Evolutionary conservation across 1,284 basidiomycete species (phyloP).

Genomic region (Heterobasidion parviporum): DNA sequence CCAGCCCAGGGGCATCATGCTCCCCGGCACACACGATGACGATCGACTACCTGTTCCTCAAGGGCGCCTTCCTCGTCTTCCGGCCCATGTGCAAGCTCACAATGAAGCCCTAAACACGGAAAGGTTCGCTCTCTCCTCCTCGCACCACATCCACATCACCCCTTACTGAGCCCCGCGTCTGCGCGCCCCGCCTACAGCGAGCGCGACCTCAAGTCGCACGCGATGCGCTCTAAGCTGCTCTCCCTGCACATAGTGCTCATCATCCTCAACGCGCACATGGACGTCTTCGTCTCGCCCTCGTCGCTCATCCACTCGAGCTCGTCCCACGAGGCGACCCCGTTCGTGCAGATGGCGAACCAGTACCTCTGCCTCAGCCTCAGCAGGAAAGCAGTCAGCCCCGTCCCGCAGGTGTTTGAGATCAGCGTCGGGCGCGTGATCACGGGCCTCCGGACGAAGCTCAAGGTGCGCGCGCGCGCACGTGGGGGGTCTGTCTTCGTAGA

Average conservation of each 20-base stretch:
- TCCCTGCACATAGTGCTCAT: slow-evolving; percentile 90
- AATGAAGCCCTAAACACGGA: slow-evolving; percentile 96
- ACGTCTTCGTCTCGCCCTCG: slow-evolving; percentile 77
- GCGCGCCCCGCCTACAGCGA: slow-evolving; percentile 45
- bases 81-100: slow-evolving; percentile 92
- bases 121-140: slow-evolving; percentile 47
- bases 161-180: neutral
- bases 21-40: slow-evolving; percentile 25
- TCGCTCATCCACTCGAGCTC: slow-evolving; percentile 87
- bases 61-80: slow-evolving; percentile 95
- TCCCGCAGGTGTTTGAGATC: slow-evolving; percentile 96
- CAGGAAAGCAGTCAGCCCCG: slow-evolving; percentile 92
- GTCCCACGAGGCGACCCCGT: slow-evolving; percentile 77
- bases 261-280: slow-evolving; percentile 88
- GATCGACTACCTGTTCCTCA: slow-evolving; percentile 81
- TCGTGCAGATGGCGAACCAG: slow-evolving; percentile 89
- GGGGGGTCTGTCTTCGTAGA: too few relatives aligned
- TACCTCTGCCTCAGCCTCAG: slow-evolving; percentile 92
- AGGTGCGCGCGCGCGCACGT: slow-evolving; percentile 38
- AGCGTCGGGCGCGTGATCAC: slow-evolving; percentile 93
- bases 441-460: slow-evolving; percentile 92
- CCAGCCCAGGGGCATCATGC: slow-evolving; percentile 7
- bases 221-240: slow-evolving; percentile 91
- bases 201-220: slow-evolving; percentile 87
- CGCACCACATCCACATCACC: neutral